Evolutionary conservation across 495 filamentous ascomycete genomes (phyloP), one percentile per base, ranked within the genome.

Genomic region (Parathielavia appendiculata): DNA sequence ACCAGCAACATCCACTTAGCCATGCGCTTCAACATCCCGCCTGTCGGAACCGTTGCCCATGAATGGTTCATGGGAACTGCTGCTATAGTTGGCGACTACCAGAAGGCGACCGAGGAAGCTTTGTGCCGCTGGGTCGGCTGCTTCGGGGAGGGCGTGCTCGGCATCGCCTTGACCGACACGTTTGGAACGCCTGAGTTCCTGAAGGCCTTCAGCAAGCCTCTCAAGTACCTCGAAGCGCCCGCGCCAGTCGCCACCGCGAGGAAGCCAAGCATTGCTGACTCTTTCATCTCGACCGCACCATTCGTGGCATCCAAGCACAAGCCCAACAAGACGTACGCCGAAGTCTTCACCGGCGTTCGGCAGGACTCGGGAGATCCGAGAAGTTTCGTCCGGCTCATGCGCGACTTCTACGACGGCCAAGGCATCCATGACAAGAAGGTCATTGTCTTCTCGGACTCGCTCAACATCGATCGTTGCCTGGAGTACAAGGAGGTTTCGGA

Each of bases 11-110:
- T 97, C 20, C 93, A 98, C 67, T 87, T 97, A 59, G 93, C 93
- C 17, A 95, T 95, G 89, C 88, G 90, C 67, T 89, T 92, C 69
- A 83, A 81, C 20, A 80, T 93, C 30, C 73, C 81, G 9, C 89
- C 92, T 0, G 84, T 98, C 19, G 93, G 93, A 16, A 98, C 93
- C 3, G 92, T 98, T 1, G 93, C 95, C 0, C 93, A 98, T 62
- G 93, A 98, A 73, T 98, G 95, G 95, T 97, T 96, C 75, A 98
- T 98, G 93, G 90, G 89, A 41, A 90, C 95, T 53, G 93, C 93
- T 16, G 92, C 93, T 36, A 88, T 96, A 65, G 92, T 88, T 4
- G 79, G 88, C 55, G 83, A 96, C 72, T 98, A 97, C 64, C 75
- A 79, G 60, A 79, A 81, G 51, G 90, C 95, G 7, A 96, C 90